phyloP scores from a whole-genome alignment of 257 asterid genomes.

The Salvia rosmarinus region DNA sequence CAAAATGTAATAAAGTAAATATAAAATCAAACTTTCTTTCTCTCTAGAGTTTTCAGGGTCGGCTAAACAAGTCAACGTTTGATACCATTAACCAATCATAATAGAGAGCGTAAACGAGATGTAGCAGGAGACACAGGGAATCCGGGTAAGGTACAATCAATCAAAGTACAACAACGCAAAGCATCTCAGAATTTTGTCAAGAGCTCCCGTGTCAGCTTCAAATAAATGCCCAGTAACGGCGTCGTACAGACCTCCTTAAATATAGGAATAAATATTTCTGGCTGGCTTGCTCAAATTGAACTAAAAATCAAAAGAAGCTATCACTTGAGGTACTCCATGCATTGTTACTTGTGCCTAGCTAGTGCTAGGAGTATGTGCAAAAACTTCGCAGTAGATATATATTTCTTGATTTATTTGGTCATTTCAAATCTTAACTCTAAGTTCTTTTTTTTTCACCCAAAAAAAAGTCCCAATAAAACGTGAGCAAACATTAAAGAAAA shows the following conservation, averaged over 20 bases:
- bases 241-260: conserved; percentile 23
- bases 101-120: conserved; percentile 21
- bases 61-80: conserved; percentile 1
- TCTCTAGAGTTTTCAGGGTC: too few relatives aligned
- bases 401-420: too few relatives aligned
- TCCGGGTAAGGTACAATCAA: conserved; percentile 23
- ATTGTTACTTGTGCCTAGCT: conserved; percentile 35
- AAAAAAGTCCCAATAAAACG: too few relatives aligned
- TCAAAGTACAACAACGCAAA: conserved; percentile 24
- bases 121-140: neutral
- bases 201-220: conserved; percentile 25
- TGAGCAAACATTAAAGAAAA: too few relatives aligned
- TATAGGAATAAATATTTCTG: neutral
- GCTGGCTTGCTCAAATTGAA: neutral
- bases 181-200: conserved; percentile 23
- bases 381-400: too few relatives aligned
- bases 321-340: conserved; percentile 33
- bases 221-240: conserved; percentile 26
- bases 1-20: too few relatives aligned
- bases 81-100: conserved; percentile 17
- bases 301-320: neutral
- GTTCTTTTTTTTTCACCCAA: too few relatives aligned
- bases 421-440: too few relatives aligned
- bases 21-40: too few relatives aligned
- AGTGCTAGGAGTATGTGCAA: neutral